phyloP scores from a whole-genome alignment of 1,139 yeast genomes.

The Kluyveromyces marxianus region DNA sequence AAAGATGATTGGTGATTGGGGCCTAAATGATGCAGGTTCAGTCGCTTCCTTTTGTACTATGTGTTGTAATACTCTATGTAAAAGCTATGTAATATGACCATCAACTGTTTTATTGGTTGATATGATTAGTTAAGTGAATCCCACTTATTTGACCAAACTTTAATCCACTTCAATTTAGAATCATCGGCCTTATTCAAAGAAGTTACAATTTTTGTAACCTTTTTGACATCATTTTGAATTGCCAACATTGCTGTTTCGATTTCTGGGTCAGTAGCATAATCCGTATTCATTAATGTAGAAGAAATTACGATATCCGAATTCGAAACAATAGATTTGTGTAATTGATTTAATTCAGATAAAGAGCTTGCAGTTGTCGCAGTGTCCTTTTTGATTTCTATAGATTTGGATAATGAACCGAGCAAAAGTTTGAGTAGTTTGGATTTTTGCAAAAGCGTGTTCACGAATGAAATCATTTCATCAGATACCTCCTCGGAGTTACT shows the following conservation, averaged over 20 bases:
- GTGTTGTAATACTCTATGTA: background rate
- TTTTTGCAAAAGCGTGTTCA: slow-evolving; percentile 44
- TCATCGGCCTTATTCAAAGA: slow-evolving; percentile 20
- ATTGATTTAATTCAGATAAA: slow-evolving; percentile 25
- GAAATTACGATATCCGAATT: slow-evolving; percentile 32
- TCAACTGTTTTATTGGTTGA: background rate
- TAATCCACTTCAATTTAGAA: slow-evolving; percentile 27
- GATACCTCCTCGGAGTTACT: slow-evolving; percentile 26
- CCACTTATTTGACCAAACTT: slow-evolving; percentile 27
- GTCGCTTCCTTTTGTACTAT: too few relatives aligned
- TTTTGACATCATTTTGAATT: slow-evolving; percentile 6
- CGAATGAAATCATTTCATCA: slow-evolving; percentile 35
- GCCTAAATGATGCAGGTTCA: background rate
- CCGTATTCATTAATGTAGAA: slow-evolving; percentile 27
- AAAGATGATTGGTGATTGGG: slow-evolving; percentile 53
- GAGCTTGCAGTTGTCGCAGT: slow-evolving; percentile 18
- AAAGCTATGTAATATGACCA: background rate
- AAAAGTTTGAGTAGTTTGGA: slow-evolving; percentile 49
- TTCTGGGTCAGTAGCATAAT: slow-evolving; percentile 14
- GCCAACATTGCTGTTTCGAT: slow-evolving; percentile 13
- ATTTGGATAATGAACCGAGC: slow-evolving; percentile 47
- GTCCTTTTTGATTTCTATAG: slow-evolving; percentile 37
- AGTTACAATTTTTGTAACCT: slow-evolving; percentile 18
- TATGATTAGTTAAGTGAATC: background rate
- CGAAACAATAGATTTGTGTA: slow-evolving; percentile 27